Evolutionary conservation across 2,329 filamentous ascomycete species (phyloP).

Genomic region (Colletotrichum sp.): DNA sequence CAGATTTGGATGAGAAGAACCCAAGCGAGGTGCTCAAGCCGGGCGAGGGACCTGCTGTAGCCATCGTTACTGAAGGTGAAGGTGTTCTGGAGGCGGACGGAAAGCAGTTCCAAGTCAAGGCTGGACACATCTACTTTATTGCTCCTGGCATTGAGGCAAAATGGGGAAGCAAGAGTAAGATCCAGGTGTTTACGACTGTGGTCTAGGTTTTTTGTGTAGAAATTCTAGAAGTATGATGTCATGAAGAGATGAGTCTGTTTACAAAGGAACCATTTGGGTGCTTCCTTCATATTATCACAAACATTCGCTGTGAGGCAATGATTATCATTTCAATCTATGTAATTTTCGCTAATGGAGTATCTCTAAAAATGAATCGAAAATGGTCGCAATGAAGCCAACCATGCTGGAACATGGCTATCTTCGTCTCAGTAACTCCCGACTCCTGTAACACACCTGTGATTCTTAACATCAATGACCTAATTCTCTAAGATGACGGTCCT

Average conservation of each 20-base stretch:
- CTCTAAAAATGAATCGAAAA: neutral
- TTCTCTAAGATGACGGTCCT: neutral
- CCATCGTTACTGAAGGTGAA: conserved; percentile 65
- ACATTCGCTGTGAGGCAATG: neutral
- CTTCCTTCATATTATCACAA: neutral
- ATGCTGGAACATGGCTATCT: accelerated
- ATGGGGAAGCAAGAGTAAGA: conserved; percentile 32
- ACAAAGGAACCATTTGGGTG: accelerated
- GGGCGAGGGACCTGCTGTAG: conserved; percentile 65
- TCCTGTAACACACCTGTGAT: too few species aligned
- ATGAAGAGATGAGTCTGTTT: neutral
- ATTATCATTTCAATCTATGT: neutral
- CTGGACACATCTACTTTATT: conserved; percentile 72
- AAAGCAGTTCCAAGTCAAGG: conserved; percentile 56
- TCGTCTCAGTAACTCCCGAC: neutral
- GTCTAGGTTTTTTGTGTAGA: neutral
- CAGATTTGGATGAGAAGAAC: conserved; percentile 58
- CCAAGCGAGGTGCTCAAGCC: conserved; percentile 63
- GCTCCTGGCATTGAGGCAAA: conserved; percentile 52
- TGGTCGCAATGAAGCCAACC: accelerated
- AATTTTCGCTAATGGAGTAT: neutral
- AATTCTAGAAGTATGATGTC: neutral
- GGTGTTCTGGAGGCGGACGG: conserved; percentile 61
- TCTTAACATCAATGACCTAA: neutral
- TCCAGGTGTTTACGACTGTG: conserved; percentile 44